Percentiles rank a stretch among this genome's conserved stretches.
Conservation (phyloP, 768 basidiomycete genomes). For the Tephrocybe sp. region DNA sequence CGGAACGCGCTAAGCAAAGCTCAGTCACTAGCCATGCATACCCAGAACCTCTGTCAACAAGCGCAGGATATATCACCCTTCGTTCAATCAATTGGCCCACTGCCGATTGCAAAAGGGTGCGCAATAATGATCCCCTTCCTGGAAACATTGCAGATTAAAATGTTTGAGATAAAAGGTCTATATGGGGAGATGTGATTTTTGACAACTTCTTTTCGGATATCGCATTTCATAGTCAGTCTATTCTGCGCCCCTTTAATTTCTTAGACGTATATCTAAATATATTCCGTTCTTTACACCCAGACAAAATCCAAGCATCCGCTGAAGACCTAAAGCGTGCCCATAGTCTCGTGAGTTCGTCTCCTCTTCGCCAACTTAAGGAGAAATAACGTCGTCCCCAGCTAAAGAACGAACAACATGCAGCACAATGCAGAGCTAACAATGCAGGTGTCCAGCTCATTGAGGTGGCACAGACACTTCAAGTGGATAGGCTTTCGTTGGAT, state of each 20-base stretch:
- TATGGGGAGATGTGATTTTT: conserved; percentile 41
- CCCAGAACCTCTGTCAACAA: conserved; percentile 35
- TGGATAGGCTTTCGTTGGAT: conserved; percentile 26
- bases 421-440: conserved; percentile 27
- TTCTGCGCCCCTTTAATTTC: background rate
- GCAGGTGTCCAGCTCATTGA: conserved; percentile 27
- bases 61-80: conserved; percentile 34
- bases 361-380: background rate
- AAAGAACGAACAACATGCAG: conserved; percentile 29
- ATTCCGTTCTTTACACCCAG: conserved; percentile 24
- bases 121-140: background rate
- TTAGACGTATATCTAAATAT: background rate
- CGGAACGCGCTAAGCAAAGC: conserved; percentile 38
- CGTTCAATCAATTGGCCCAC: conserved; percentile 36
- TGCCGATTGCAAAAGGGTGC: conserved; percentile 41
- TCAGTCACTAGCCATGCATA: conserved; percentile 34
- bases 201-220: conserved; percentile 44
- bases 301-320: conserved; percentile 36
- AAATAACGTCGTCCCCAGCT: conserved; percentile 26
- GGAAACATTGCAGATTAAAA: background rate
- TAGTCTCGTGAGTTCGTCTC: conserved; percentile 26
- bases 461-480: conserved; percentile 26
- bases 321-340: conserved; percentile 35
- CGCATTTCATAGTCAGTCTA: conserved; percentile 40
- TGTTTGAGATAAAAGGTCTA: conserved; percentile 25